phyloP scores from a whole-genome alignment of 306 rosid species.

The Luffa aegyptiaca region DNA sequence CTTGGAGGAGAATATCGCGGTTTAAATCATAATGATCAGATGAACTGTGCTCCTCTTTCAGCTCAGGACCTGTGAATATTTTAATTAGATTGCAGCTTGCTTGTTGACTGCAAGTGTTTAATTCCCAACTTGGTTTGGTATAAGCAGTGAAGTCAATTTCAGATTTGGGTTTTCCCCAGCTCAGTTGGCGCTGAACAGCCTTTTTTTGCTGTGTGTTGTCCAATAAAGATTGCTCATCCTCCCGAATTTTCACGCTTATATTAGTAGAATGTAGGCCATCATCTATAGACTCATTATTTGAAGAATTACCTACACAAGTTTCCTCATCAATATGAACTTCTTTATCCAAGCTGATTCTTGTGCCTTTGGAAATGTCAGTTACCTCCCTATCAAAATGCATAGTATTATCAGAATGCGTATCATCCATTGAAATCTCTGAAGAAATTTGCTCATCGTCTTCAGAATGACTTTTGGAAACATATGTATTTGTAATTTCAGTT shows the following conservation, averaged over 20 bases:
- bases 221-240: background rate
- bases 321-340: slow-evolving; percentile 18
- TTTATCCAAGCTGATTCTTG: slow-evolving; percentile 12
- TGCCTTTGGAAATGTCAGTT: slow-evolving; percentile 18
- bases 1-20: slow-evolving; percentile 18
- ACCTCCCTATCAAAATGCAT: slow-evolving; percentile 25
- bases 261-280: slow-evolving; percentile 16
- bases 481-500: slow-evolving; percentile 23
- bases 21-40: slow-evolving; percentile 20
- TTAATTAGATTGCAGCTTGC: slow-evolving; percentile 15
- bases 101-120: slow-evolving; percentile 37
- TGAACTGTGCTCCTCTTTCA: slow-evolving; percentile 36
- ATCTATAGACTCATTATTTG: slow-evolving; percentile 18
- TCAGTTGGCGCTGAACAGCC: background rate
- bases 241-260: background rate
- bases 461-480: slow-evolving; percentile 28
- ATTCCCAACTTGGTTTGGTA: slow-evolving; percentile 33
- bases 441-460: slow-evolving; percentile 16
- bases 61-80: slow-evolving; percentile 22
- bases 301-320: slow-evolving; percentile 24
- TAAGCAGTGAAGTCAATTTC: slow-evolving; percentile 21
- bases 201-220: slow-evolving; percentile 1
- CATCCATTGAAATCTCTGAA: slow-evolving; percentile 16
- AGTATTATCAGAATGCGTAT: slow-evolving; percentile 31
- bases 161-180: background rate